Base-by-base conservation (phyloP, 805 yeast genomes). In the Hanseniaspora singularis region DNA sequence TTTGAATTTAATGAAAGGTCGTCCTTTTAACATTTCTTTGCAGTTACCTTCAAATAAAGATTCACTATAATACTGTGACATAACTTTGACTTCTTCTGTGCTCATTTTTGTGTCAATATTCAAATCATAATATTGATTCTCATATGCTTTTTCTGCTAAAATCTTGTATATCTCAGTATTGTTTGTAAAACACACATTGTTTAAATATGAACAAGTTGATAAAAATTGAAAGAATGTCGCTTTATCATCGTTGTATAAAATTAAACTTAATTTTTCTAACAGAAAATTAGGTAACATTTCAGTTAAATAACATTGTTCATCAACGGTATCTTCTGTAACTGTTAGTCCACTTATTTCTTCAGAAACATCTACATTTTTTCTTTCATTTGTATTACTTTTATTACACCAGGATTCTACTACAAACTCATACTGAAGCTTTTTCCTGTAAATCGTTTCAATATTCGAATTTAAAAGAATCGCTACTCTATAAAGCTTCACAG, bases 1-100 rank as follows among this genome's bases (percentile, higher is more conserved):
- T 46, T 76, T 69, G 59, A 75, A 84, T 56, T 89, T 81, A 28
- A 88, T 55, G 55, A 79, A 81, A 0, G 96, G 96, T 33, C 95
- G 65, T 31, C 73, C 71, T 36, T 54, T 57, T 3, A 68, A 40
- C 71, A 67, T 68, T 7, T 51, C 40, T 16, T 52, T 51, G 59
- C 63, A 61, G 46, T 70, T 59, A 36, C 61, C 57, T 38, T 65
- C 66, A 68, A 75, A 73, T 18, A 26, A 42, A 15, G 57, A 51
- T 11, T 58, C 57, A 16, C 66, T 68, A 62, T 69, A 68, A 33
- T 54, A 38, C 15, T 56, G 54, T 44, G 64, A 64, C 28, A 68
- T 52, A n/a, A 40, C 40, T 37, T 24, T 18, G 11, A 37, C 36
- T 37, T 47, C 50, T 22, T 40, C 26, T 4, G 45, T 30, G 5